These are phyloP conservation scores for Apophysomyces sp. DNA, from an alignment of 371 early-diverging fungal genomes.

Conservation along the genomic window DNA sequence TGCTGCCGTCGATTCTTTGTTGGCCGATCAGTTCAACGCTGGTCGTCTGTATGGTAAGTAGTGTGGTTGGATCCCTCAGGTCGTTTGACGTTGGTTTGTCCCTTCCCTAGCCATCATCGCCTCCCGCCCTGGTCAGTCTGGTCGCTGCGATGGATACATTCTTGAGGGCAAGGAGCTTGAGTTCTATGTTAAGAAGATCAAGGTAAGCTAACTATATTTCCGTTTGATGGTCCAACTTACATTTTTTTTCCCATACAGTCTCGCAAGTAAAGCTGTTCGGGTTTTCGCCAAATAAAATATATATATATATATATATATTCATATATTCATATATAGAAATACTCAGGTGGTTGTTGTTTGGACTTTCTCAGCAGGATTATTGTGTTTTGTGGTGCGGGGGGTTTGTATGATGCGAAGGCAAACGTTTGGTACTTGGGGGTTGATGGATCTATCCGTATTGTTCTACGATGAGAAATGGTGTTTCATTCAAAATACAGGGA, in stretches of 20 bases:
- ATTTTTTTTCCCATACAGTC: neutral
- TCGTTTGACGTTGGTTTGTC: too few relatives aligned
- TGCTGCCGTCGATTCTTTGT: conserved; percentile 78
- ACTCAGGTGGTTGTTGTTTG: too few relatives aligned
- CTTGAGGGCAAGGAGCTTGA: conserved; percentile 97
- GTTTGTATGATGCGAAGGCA: too few relatives aligned
- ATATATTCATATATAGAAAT: too few relatives aligned
- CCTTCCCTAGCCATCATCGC: conserved; percentile 69
- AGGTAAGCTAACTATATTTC: conserved; percentile 28
- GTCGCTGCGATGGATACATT: conserved; percentile 96
- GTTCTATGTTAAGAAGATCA: conserved; percentile 89
- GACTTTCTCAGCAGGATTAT: too few relatives aligned
- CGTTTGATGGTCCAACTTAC: neutral
- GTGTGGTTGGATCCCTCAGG: too few relatives aligned
- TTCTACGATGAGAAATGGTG: too few relatives aligned
- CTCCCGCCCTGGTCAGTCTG: conserved; percentile 98
- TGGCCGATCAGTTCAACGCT: conserved; percentile 90
- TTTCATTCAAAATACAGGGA: too few relatives aligned
- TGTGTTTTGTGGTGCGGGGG: too few relatives aligned
- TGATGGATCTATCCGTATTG: too few relatives aligned
- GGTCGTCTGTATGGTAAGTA: conserved; percentile 78
- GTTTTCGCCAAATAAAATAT: neutral
- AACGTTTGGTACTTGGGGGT: too few relatives aligned
- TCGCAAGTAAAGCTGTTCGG: conserved; percentile 4
- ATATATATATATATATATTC: too few relatives aligned